Evolutionary conservation across 768 basidiomycete genomes (phyloP), one percentile per base, ranked within the genome.

Genomic region (Rhodotorula diobovata): DNA sequence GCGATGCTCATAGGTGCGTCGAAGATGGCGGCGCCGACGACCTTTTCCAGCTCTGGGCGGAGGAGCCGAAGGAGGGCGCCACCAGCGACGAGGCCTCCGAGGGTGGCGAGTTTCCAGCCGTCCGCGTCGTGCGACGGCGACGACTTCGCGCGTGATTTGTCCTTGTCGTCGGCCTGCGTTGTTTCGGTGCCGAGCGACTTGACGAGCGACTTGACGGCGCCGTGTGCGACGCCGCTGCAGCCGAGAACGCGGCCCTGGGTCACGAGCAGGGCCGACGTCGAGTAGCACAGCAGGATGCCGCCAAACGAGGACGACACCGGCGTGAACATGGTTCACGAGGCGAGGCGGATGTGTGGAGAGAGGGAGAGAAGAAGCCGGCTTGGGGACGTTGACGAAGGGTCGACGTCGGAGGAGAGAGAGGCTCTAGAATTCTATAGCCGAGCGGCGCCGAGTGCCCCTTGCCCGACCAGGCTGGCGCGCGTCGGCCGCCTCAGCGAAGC

Each of bases 241-340:
- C 81, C 81, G 14, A 82, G 71, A 28, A 80, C 73, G 21, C 79
- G 70, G 4, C 81, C 81, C 25, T 77, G 77, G 46, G 68, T 61
- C n/a, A 71, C 51, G n/a, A 80, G 78, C 28, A 81, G 73, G 0
- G 71, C 59, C 20, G 79, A 77, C 1, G 80, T 78, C 18, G 80
- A 77, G 32, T 76, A 72, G 57, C 79, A 78, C 28, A 82, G 78
- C 30, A 81, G 72, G 34, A 77, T 53, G 2, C 78, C 81, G 2
- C 81, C 81, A 23, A 78, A 45, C 37, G 80, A 64, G n/a, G 79
- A 53, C 21, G 55, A 46, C 1, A 58, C 2, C 1, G 68, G 68
- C 2, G 68, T 69, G 57, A 69, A 69, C 67, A 68, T 68, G 18
- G 25, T n/a, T 30, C 6, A 12, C n/a, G 12, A 28, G 15, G n/a